Evolutionary conservation across 2,329 filamentous ascomycete genomes (phyloP).

Genomic region (Aspergillus carbonarius): DNA sequence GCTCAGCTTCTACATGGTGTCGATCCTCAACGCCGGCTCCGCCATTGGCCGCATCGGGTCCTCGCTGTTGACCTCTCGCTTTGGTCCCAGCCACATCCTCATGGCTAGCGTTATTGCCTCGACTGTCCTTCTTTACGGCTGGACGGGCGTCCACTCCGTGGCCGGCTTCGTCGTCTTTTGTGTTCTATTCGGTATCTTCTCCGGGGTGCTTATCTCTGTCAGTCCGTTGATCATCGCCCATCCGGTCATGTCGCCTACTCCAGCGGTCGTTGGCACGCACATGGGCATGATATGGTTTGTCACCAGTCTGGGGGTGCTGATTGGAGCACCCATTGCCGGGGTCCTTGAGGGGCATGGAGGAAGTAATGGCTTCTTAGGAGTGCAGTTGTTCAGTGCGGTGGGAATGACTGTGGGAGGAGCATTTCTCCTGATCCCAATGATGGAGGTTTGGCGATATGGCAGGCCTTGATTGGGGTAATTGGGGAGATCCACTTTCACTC

Average conservation of each 20-base stretch:
- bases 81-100: background rate
- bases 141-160: conserved; percentile 5
- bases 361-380: background rate
- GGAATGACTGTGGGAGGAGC: background rate
- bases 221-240: conserved; percentile 13
- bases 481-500: too few relatives aligned
- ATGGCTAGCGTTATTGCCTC: background rate
- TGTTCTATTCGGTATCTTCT: conserved; percentile 5
- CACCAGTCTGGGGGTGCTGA: conserved; percentile 7
- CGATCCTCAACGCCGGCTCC: conserved; percentile 9
- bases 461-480: background rate
- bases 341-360: background rate
- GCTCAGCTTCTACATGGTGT: conserved; percentile 6
- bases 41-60: conserved; percentile 2
- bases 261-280: conserved; percentile 5
- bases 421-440: conserved; percentile 1
- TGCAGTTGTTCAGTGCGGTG: conserved; percentile 6
- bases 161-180: background rate
- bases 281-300: conserved; percentile 14
- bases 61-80: background rate
- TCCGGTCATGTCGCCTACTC: conserved; percentile 7
- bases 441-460: conserved; percentile 3
- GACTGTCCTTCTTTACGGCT: conserved; percentile 6
- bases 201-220: conserved; percentile 4
- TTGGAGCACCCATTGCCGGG: conserved; percentile 9